Evolutionary conservation across 2,329 filamentous ascomycete species (phyloP), one percentile per base, ranked within the genome.

Genomic region (Diaporthe capsici): DNA sequence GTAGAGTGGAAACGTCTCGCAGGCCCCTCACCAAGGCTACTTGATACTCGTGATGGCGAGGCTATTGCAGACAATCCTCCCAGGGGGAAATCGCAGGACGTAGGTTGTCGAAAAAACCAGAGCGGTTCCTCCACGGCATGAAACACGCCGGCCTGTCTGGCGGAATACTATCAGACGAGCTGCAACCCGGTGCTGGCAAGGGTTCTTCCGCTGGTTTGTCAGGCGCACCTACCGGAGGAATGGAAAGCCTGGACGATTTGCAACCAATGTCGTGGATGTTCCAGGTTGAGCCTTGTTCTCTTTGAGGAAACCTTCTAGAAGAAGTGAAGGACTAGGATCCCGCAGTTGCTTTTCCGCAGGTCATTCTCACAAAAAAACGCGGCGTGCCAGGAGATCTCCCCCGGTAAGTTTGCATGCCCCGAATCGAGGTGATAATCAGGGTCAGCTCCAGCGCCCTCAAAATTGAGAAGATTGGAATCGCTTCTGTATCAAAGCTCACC

Each of bases 241-340:
- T 49, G 63, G 31, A 67, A n/a, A 13, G 28, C 44, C 44, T 37
- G 25, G 20, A 37, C 63, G 20, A 37, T 49, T 67, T 51, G 63
- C 28, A 22, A 17, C 47, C 47, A 68, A 25, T 68, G 63, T 53
- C 31, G 31, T 25, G 13, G 20, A 34, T 28, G 22, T 53, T 25
- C 65, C 31, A 39, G 65, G 65, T 68, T 53, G 37, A 28, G 65
- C 65, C 65, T 53, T 68, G 65, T 53, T 53, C 31, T 22, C 7
- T 20, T 12, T 47, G 15, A 39, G 31, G 65, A 68, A 68, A n/a
- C 47, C 65, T 68, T 68, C 65, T 70, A 70, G 65, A 70, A 70
- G 65, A 49, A 70, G 49, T 13, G 65, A 70, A 70, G 65, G 65
- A 70, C 65, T 13, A 51, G 47, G 65, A 55, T 70, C 34, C 15